phyloP scores from a whole-genome alignment of 352 stramenopile genomes.

The Paralagenidium karlingii region DNA sequence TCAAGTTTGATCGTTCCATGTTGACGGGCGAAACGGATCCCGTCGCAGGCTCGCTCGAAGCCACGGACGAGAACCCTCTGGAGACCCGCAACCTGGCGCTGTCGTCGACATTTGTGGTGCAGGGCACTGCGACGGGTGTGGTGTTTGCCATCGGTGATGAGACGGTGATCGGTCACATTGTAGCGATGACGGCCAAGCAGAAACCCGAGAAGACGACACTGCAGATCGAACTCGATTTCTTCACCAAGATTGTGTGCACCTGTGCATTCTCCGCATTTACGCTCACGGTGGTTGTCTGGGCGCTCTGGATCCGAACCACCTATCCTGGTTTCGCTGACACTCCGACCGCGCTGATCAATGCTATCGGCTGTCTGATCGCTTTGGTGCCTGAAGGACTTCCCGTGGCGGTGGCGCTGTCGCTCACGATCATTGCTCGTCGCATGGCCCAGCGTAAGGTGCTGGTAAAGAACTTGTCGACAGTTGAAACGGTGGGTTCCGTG shows the following conservation, averaged over 20 bases:
- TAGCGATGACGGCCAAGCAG: slow-evolving; percentile 21
- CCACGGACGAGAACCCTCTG: slow-evolving; percentile 11
- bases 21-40: slow-evolving; percentile 43
- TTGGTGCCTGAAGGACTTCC: slow-evolving; percentile 81
- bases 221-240: slow-evolving; percentile 26
- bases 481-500: slow-evolving; percentile 84
- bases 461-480: slow-evolving; percentile 77
- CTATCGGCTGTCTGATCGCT: slow-evolving; percentile 38
- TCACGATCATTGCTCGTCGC: slow-evolving; percentile 78
- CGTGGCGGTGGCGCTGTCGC: slow-evolving; percentile 79
- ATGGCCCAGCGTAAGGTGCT: slow-evolving; percentile 80
- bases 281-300: slow-evolving; percentile 15
- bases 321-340: too few relatives aligned
- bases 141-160: slow-evolving; percentile 29
- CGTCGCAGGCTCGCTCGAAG: slow-evolving; percentile 13
- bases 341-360: slow-evolving; percentile 25
- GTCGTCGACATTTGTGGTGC: slow-evolving; percentile 29
- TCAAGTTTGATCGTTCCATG: slow-evolving; percentile 58
- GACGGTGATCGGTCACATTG: slow-evolving; percentile 41
- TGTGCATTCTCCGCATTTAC: slow-evolving; percentile 15
- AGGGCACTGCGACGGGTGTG: slow-evolving; percentile 23
- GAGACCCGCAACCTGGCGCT: slow-evolving; percentile 36
- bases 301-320: slow-evolving; percentile 19
- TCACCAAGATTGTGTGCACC: slow-evolving; percentile 23
- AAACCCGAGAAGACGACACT: slow-evolving; percentile 20